These are phyloP conservation scores for Pythium monospermum DNA, from an alignment of 352 stramenopile species.

Conservation along the genomic window DNA sequence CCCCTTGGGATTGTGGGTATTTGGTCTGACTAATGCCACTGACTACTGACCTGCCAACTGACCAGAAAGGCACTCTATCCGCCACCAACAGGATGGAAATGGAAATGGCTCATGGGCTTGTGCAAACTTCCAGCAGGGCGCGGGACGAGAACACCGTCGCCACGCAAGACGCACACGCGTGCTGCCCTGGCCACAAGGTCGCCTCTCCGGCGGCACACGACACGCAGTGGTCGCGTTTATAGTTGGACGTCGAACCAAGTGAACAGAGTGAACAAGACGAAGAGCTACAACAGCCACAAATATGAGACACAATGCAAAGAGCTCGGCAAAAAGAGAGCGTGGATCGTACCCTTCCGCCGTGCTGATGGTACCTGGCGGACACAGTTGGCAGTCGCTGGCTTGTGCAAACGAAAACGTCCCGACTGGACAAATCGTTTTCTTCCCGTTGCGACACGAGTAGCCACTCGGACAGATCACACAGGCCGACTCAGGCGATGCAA, in stretches of 20 bases:
- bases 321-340: neutral
- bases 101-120: neutral
- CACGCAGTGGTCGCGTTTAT: slow-evolving; percentile 48
- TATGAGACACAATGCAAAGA: neutral
- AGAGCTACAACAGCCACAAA: slow-evolving; percentile 18
- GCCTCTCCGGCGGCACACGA: slow-evolving; percentile 36
- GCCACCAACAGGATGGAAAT: neutral
- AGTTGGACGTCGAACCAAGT: slow-evolving; percentile 43
- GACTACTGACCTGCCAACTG: too few species aligned
- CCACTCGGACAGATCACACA: slow-evolving; percentile 43
- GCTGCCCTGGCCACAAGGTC: slow-evolving; percentile 32
- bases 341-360: slow-evolving; percentile 29
- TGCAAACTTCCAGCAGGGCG: slow-evolving; percentile 11
- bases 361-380: slow-evolving; percentile 54
- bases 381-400: slow-evolving; percentile 47
- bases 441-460: slow-evolving; percentile 56
- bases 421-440: slow-evolving; percentile 31
- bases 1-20: too few species aligned
- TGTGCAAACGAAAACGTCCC: slow-evolving; percentile 39
- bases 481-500: slow-evolving; percentile 27
- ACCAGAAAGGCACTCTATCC: too few species aligned
- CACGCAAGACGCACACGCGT: slow-evolving; percentile 43
- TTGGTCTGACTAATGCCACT: too few species aligned
- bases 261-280: slow-evolving; percentile 37
- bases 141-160: slow-evolving; percentile 25